Evolutionary conservation across 352 stramenopile genomes (phyloP), one percentile per base, ranked within the genome.

Genomic region (Globisporangium barbulae): DNA sequence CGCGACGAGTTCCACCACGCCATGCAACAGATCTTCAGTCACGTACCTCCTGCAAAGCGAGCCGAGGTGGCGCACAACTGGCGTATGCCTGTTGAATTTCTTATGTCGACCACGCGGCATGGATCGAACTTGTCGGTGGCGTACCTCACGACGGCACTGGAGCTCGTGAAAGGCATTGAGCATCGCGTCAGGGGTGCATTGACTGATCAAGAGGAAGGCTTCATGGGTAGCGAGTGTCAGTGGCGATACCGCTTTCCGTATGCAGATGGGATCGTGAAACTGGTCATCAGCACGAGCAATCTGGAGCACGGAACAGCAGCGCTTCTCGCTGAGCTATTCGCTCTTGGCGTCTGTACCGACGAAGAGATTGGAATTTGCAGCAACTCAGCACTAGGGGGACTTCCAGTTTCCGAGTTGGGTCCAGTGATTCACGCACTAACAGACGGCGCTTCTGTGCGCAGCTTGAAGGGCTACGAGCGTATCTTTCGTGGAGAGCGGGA

Each of bases 241-340:
- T 47, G 53, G 35, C 35, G 22, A 6, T 59, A 48, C 15, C 5
- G n/a, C n/a, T 49, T 49, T 22, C n/a, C 53, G 53, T 59, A 49
- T 35, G 17, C 37, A 10, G 21, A 49, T 15, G 12, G 13, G 22
- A n/a, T 33, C 35, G 35, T 47, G n/a, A 21, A 7, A 12, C 2
- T 60, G 21, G 2, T 3, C 15, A 12, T 21, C 10, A 17, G 54
- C 5, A 28, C 54, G 21, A 17, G n/a, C 53, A 30, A 10, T 2
- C 13, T 31, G 8, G n/a, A 60, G 54, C 54, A 2, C 5, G 31
- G 37, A 1, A 19, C 45, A 19, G 44, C 22, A 6, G 12, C 54
- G 1, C 33, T 21, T 17, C 15, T 60, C n/a, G 9, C 37, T 4
- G 37, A 60, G 54, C 10, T 60, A 10, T 15, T 59, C 35, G 35